phyloP scores from a whole-genome alignment of 129 eudicot genomes.

The Smallanthus sonchifolius region DNA sequence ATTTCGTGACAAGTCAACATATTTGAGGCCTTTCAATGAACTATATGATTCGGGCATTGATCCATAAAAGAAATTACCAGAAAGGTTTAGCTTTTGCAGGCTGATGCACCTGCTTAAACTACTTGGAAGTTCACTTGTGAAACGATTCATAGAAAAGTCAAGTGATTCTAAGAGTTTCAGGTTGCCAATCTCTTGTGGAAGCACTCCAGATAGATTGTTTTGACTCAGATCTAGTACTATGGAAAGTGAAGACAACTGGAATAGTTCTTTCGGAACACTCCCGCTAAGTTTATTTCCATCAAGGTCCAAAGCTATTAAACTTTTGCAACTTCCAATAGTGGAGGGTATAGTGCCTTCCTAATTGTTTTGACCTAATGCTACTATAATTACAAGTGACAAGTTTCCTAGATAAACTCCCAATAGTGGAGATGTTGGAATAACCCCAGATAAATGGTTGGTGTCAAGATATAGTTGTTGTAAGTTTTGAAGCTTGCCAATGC shows the following conservation, averaged over 20 bases:
- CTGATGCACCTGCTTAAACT: not conserved
- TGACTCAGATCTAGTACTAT: conserved; percentile 4
- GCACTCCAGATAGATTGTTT: conserved; percentile 18
- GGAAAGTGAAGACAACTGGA: conserved; percentile 18
- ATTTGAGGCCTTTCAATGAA: conserved; percentile 12
- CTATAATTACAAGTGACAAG: not conserved
- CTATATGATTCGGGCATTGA: not conserved
- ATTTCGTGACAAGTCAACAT: conserved; percentile 17
- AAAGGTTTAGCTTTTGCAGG: conserved; percentile 1
- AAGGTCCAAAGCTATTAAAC: not conserved
- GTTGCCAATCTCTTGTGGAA: not conserved
- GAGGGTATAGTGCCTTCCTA: conserved; percentile 23
- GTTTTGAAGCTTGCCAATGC: not conserved
- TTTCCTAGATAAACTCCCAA: no score
- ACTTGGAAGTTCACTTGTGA: no score
- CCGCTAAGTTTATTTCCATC: conserved; percentile 9
- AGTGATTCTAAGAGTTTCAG: no score
- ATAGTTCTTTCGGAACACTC: conserved; percentile 13
- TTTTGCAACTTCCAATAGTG: conserved; percentile 16
- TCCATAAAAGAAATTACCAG: conserved; percentile 21
- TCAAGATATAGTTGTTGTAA: not conserved
- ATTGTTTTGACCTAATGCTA: not conserved
- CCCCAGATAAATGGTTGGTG: not conserved
- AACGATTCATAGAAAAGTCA: no score
- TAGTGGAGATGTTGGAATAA: no score